Conservation (phyloP, 257 asterid genomes). For the Linderniella brevidens region DNA sequence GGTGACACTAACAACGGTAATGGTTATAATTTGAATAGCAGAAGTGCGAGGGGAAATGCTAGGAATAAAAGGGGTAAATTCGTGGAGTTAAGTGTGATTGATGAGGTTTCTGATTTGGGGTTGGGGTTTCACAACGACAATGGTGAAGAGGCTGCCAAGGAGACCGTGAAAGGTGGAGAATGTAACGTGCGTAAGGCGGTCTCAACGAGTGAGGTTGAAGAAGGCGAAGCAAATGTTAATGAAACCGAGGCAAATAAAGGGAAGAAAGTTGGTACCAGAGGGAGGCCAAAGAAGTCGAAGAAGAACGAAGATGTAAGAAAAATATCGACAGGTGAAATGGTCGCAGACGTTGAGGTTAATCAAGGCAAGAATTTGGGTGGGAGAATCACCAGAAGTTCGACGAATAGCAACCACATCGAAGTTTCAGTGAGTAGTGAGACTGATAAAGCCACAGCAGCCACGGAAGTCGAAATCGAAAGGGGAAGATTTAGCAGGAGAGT, state of each 20-base stretch:
- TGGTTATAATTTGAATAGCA: constrained; percentile 7
- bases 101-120: constrained; percentile 28
- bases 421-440: not conserved
- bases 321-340: too few species aligned
- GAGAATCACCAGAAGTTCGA: constrained; percentile 11
- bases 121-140: constrained; percentile 4
- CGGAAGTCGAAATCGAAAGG: too few species aligned
- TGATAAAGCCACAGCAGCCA: constrained; percentile 7
- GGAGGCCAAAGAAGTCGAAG: constrained; percentile 2
- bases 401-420: constrained; percentile 6
- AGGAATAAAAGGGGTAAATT: constrained; percentile 12
- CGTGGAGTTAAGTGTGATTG: constrained; percentile 18
- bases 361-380: too few species aligned
- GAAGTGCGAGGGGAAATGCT: constrained; percentile 19
- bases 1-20: not conserved
- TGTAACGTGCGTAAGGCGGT: too few species aligned
- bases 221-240: too few species aligned
- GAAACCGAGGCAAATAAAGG: too few species aligned
- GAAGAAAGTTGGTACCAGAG: not conserved
- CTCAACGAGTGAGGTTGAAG: too few species aligned
- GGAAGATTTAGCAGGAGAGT: too few species aligned
- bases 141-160: too few species aligned
- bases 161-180: not conserved
- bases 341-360: too few species aligned
- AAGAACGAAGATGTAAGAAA: too few species aligned